phyloP scores from a whole-genome alignment of 2,329 filamentous ascomycete genomes.

The Blastomyces percursus region DNA sequence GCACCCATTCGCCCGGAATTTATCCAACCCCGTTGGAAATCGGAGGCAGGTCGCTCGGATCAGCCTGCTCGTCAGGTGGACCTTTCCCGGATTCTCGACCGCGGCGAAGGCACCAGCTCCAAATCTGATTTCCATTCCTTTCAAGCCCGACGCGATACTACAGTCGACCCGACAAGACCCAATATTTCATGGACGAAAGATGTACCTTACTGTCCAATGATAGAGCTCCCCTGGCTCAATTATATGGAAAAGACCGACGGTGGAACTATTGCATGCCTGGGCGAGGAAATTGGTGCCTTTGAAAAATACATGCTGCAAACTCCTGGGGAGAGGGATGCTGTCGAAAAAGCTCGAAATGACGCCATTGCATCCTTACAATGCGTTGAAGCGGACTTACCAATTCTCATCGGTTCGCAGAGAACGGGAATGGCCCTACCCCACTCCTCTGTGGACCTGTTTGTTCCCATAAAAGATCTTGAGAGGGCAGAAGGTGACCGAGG shows the following conservation, averaged over 20 bases:
- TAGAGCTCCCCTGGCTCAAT: conserved; percentile 25
- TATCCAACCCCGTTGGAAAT: neutral
- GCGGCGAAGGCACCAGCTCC: too few species aligned
- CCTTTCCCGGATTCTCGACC: neutral
- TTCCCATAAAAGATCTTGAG: conserved; percentile 21
- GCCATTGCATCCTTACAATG: conserved; percentile 22
- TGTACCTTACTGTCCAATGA: conserved; percentile 10
- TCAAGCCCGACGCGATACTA: neutral
- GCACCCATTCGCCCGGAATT: neutral
- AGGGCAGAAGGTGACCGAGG: conserved; percentile 16
- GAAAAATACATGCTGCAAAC: conserved; percentile 36
- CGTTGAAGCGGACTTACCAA: conserved; percentile 22
- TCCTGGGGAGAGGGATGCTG: conserved; percentile 29
- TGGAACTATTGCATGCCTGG: conserved; percentile 24
- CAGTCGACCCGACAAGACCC: neutral
- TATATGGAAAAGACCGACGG: conserved; percentile 12
- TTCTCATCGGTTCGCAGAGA: conserved; percentile 44
- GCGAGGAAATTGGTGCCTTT: conserved; percentile 39
- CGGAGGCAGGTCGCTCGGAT: neutral
- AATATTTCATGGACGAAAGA: neutral
- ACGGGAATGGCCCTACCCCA: conserved; percentile 42
- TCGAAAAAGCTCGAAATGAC: conserved; percentile 20
- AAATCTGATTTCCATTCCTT: neutral
- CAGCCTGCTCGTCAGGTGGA: too few species aligned
- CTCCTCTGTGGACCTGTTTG: conserved; percentile 46